Conservation (phyloP, 208 protist species). For the Trypanosomatidae sp. region DNA sequence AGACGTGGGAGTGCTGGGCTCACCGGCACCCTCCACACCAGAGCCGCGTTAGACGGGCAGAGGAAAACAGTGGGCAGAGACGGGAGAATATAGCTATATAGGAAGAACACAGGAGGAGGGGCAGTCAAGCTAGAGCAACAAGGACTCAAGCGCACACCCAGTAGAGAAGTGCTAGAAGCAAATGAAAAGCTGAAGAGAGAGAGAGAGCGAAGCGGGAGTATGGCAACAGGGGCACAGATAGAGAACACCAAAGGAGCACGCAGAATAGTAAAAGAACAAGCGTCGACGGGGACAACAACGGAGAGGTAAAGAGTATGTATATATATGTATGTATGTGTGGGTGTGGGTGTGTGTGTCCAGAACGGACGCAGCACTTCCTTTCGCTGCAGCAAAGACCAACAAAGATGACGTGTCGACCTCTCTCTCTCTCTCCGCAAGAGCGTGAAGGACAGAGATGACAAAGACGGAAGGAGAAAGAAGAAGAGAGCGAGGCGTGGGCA, state of each 20-base stretch:
- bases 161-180: not conserved
- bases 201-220: not conserved
- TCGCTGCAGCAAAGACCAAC: not conserved
- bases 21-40: not conserved
- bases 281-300: not conserved
- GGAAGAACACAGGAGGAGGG: not conserved
- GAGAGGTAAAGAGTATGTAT: slow-evolving; percentile 2
- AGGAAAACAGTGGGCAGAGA: not conserved
- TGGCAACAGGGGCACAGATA: not conserved
- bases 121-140: not conserved
- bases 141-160: not conserved
- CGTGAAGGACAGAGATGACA: not conserved
- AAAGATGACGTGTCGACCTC: not conserved
- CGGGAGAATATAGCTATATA: not conserved
- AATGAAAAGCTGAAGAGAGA: not conserved
- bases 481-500: not conserved
- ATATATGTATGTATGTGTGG: not conserved
- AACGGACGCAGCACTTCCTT: not conserved
- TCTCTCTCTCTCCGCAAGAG: not conserved
- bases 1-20: not conserved
- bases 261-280: not conserved
- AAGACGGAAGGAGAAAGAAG: not conserved
- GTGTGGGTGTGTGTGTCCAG: not conserved
- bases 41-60: not conserved
- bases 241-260: not conserved